Evolutionary conservation across 148 eudicot species (phyloP).

Genomic region (Arbutus unedo): DNA sequence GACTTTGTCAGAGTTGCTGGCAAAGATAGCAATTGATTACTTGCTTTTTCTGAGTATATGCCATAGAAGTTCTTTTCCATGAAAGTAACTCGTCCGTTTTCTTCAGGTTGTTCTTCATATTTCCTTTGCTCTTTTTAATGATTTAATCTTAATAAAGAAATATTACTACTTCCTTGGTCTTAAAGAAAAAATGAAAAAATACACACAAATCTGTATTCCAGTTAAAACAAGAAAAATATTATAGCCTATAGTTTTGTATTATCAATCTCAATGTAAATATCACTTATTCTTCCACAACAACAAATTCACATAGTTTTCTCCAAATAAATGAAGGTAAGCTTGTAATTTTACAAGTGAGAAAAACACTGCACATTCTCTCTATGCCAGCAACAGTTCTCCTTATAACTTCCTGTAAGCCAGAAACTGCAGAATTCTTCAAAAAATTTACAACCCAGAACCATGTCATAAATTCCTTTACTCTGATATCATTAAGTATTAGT

Average conservation of each 20-base stretch:
- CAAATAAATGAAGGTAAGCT: not conserved
- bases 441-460: not conserved
- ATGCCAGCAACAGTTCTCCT: not conserved
- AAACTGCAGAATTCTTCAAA: conserved; percentile 1
- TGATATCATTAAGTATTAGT: not conserved
- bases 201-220: not conserved
- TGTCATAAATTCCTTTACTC: not conserved
- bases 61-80: no score
- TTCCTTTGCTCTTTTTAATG: no score
- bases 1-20: no score
- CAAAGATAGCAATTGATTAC: no score
- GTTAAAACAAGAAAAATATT: not conserved
- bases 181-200: no score
- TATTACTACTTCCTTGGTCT: no score
- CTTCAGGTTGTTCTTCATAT: no score
- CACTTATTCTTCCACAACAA: not conserved
- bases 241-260: not conserved
- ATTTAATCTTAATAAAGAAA: no score
- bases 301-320: not conserved
- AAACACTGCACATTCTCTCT: not conserved
- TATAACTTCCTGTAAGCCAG: not conserved
- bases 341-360: not conserved
- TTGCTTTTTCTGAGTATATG: no score
- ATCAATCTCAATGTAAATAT: not conserved
- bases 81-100: no score